These are phyloP conservation scores for Aspergillus pseudonomiae DNA, from an alignment of 2,329 filamentous ascomycete species.

Conservation along the genomic window DNA sequence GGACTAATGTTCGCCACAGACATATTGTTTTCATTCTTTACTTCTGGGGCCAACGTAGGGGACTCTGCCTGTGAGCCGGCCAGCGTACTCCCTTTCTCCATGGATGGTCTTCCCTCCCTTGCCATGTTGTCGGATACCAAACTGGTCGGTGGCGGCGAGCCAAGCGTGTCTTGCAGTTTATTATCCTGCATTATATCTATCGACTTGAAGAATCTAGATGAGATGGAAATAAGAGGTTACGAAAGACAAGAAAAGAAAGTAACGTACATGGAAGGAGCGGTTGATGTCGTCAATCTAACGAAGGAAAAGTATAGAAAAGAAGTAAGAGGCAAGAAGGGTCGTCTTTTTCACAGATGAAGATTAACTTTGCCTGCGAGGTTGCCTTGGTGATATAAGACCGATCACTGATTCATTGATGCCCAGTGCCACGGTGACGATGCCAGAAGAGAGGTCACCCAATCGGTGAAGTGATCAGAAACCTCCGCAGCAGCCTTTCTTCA, in stretches of 20 bases:
- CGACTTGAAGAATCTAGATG: not conserved
- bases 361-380: too few relatives aligned
- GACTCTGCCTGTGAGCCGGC: slow-evolving; percentile 16
- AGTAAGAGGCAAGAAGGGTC: not conserved
- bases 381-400: not conserved
- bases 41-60: not conserved
- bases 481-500: not conserved
- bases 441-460: too few relatives aligned
- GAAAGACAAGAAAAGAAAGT: not conserved
- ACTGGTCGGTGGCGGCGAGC: slow-evolving; percentile 3
- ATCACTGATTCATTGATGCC: not conserved
- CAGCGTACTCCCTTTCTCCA: slow-evolving; percentile 28
- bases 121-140: slow-evolving; percentile 6
- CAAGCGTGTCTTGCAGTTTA: not conserved
- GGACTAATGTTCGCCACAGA: not conserved
- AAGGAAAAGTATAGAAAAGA: not conserved
- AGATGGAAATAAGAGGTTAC: not conserved
- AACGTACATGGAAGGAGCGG: not conserved
- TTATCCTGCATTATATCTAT: not conserved
- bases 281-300: not conserved
- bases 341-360: not conserved
- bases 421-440: not conserved
- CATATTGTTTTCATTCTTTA: not conserved
- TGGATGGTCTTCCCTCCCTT: slow-evolving; percentile 12
- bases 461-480: not conserved